These are phyloP conservation scores for Reutealis trisperma DNA, from an alignment of 345 rosid genomes.

Conservation along the genomic window DNA sequence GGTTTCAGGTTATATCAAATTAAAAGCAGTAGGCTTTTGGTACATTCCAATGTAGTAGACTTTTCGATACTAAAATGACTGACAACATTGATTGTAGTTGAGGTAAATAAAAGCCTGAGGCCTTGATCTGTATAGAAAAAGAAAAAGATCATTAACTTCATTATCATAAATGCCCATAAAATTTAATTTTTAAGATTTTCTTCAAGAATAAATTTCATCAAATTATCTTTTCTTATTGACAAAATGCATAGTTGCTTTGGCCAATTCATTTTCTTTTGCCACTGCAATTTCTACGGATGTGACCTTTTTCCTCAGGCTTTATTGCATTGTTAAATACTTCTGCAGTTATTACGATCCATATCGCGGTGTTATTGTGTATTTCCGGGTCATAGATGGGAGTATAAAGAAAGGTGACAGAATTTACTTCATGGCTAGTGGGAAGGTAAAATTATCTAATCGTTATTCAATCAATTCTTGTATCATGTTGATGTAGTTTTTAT, in stretches of 20 bases:
- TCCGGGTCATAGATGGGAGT: slow-evolving; percentile 91
- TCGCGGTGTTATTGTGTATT: slow-evolving; percentile 96
- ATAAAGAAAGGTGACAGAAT: slow-evolving; percentile 93
- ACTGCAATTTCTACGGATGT: not conserved
- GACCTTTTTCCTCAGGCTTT: not conserved
- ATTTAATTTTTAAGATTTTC: not conserved
- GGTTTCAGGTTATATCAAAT: not conserved
- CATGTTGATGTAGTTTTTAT: not conserved
- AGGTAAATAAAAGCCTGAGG: not conserved
- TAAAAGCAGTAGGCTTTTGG: not conserved
- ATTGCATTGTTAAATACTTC: slow-evolving; percentile 10
- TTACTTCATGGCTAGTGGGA: slow-evolving; percentile 87
- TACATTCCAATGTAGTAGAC: not conserved
- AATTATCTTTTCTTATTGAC: not conserved
- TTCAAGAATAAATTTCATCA: not conserved
- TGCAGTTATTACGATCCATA: slow-evolving; percentile 96
- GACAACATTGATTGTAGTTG: not conserved
- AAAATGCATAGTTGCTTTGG: not conserved
- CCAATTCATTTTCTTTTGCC: not conserved
- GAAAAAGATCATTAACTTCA: not conserved
- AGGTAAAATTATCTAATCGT: slow-evolving; percentile 47
- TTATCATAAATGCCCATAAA: not conserved
- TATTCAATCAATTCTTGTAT: not conserved
- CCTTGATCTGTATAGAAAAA: not conserved
- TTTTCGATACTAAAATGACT: not conserved